Conservation (phyloP, 306 rosid genomes). For the Vigna angularis region DNA sequence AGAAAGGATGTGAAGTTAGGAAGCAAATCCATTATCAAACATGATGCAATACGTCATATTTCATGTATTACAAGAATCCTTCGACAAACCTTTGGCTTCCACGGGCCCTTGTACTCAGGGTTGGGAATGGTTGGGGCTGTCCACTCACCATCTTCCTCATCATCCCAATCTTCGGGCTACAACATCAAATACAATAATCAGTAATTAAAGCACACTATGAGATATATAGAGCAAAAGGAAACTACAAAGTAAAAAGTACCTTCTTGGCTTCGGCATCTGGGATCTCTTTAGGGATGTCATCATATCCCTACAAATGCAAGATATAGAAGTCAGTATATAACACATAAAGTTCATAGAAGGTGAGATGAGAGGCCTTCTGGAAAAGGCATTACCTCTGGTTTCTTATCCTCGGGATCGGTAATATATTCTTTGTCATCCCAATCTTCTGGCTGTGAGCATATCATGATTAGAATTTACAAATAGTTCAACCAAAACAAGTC, state of each 20-base stretch:
- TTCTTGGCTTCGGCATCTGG: slow-evolving; percentile 91
- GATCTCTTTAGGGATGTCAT: slow-evolving; percentile 87
- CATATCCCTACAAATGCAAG: slow-evolving; percentile 72
- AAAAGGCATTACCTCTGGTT: slow-evolving; percentile 80
- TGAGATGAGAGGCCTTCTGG: background rate
- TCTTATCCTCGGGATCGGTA: slow-evolving; percentile 95
- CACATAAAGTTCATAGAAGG: slow-evolving; percentile 11
- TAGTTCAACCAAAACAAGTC: slow-evolving; percentile 27
- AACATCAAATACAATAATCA: slow-evolving; percentile 41
- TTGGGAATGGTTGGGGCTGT: slow-evolving; percentile 93
- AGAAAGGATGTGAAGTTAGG: slow-evolving; percentile 23
- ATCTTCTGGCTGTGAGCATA: slow-evolving; percentile 85
- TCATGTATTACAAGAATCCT: background rate
- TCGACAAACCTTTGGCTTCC: slow-evolving; percentile 88
- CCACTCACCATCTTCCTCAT: slow-evolving; percentile 99
- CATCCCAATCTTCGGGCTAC: slow-evolving; percentile 99
- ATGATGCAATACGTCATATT: background rate
- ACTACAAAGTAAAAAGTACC: slow-evolving; percentile 52
- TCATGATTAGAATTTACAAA: slow-evolving; percentile 33
- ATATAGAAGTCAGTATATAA: slow-evolving; percentile 25
- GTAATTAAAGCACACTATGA: slow-evolving; percentile 21
- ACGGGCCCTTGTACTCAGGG: slow-evolving; percentile 98
- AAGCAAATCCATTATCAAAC: slow-evolving; percentile 17
- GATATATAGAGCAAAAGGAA: slow-evolving; percentile 23
- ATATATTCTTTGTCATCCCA: slow-evolving; percentile 98